Evolutionary conservation across 257 asterid species (phyloP).

Genomic region (Mentha longifolia): DNA sequence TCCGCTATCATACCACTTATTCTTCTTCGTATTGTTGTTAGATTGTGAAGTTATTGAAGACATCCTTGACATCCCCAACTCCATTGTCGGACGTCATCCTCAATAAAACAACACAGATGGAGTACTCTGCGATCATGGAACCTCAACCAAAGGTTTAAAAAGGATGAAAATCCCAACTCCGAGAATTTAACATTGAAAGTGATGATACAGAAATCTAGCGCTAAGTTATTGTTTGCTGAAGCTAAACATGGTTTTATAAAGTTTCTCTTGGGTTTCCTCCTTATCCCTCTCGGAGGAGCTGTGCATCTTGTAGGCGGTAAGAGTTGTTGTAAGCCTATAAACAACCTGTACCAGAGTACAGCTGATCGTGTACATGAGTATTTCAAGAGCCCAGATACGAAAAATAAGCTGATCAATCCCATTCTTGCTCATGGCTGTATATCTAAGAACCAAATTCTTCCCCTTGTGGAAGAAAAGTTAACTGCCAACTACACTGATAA

Average conservation of each 20-base stretch:
- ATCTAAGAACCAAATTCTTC: conserved; percentile 14
- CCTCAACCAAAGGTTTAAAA: too few relatives aligned
- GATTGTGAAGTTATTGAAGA: too few relatives aligned
- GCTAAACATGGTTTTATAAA: conserved; percentile 26
- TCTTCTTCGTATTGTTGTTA: too few relatives aligned
- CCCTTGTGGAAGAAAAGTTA: conserved; percentile 14
- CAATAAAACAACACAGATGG: too few relatives aligned
- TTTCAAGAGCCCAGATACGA: background rate
- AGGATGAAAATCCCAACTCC: too few relatives aligned
- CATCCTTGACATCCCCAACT: too few relatives aligned
- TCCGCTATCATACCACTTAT: too few relatives aligned
- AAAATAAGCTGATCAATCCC: conserved; percentile 24
- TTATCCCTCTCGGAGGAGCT: conserved; percentile 35
- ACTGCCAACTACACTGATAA: background rate
- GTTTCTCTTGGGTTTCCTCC: conserved; percentile 32
- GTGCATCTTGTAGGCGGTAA: conserved; percentile 30
- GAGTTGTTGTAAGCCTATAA: conserved; percentile 13
- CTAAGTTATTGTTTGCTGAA: conserved; percentile 30
- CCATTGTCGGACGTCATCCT: too few relatives aligned
- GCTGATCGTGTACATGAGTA: background rate
- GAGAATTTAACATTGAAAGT: conserved; percentile 25
- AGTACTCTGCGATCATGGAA: too few relatives aligned
- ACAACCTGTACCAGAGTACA: conserved; percentile 32
- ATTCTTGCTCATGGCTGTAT: conserved; percentile 18
- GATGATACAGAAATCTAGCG: conserved; percentile 26